Base-by-base conservation (phyloP, 768 basidiomycete genomes). In the Tephrocybe sp. region DNA sequence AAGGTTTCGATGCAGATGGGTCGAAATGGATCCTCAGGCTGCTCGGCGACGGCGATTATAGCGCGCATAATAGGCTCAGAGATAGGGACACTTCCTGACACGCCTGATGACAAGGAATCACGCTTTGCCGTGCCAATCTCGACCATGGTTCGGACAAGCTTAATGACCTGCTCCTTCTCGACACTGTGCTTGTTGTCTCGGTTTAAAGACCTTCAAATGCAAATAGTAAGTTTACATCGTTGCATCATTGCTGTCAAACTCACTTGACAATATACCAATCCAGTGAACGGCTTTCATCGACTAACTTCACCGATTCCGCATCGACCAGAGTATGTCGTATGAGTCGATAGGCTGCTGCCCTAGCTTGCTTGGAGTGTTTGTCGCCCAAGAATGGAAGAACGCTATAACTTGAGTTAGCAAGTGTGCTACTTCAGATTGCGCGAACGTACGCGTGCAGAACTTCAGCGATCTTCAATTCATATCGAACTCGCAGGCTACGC, bases 231-330 rank as follows among this genome's bases (percentile, higher is more conserved):
- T 52, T 9, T 38, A 31, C 28, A 18, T 15, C 4, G 2, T 9
- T 37, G n/a, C 18, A 37, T 5, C 15, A 8, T 37, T 4, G 21
- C 3, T 19, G 36, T 5, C 34, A n/a, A 19, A 47, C 76, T 43
- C 54, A 94, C 94, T 89, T 88, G 55, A 98, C 82, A 38, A 98
- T 82, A 61, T 90, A 92, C 86, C 91, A 94, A 57, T 97, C 92
- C 27, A 97, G 65, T 15, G 85, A 78, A 18, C 82, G 77, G 38
- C 51, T 53, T 47, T 74, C 73, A 11, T 79, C 76, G 26, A 97
- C 70, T 18, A 72, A 74, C 48, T 79, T 77, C 38, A 92, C 86
- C 0, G 84, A 83, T n/a, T 85, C 76, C 0, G 72, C 60, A 58
- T 94, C 92, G 4, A 92, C 80, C 5, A 95, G 64, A 1, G 80